Percentiles rank a stretch among this genome's conserved stretches.
These are phyloP conservation scores for Candida tammaniensis DNA, from an alignment of 805 yeast species.

Conservation along the genomic window DNA sequence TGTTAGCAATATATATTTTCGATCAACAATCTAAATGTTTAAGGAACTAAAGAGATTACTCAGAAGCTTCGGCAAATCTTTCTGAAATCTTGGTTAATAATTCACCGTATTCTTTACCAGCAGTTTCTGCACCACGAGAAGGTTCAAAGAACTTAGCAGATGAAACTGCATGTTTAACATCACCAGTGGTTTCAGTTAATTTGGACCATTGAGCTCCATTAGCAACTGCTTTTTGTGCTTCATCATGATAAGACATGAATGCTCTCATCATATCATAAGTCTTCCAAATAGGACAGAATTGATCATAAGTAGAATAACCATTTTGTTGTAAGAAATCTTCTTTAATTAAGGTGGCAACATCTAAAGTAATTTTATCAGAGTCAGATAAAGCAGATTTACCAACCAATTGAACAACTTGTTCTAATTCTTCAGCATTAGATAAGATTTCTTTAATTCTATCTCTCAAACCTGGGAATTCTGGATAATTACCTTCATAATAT, in stretches of 20 bases:
- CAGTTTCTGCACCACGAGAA: conserved; percentile 79
- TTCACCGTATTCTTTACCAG: conserved; percentile 72
- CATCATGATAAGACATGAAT: conserved; percentile 87
- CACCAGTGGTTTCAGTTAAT: conserved; percentile 83
- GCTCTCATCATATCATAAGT: conserved; percentile 97
- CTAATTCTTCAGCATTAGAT: conserved; percentile 96
- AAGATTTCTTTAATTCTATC: conserved; percentile 90
- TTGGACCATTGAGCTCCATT: conserved; percentile 95
- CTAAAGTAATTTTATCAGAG: conserved; percentile 93
- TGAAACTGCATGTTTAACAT: conserved; percentile 89
- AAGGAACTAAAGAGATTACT: conserved; percentile 43
- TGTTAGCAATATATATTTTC: background rate
- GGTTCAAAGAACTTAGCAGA: conserved; percentile 97
- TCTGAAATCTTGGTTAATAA: conserved; percentile 76
- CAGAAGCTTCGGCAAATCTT: conserved; percentile 93
- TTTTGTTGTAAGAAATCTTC: conserved; percentile 99
- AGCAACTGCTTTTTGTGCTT: conserved; percentile 95
- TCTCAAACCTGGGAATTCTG: conserved; percentile 89
- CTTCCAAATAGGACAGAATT: conserved; percentile 99
- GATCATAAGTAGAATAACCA: conserved; percentile 97
- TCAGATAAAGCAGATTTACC: conserved; percentile 98
- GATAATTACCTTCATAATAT: conserved; percentile 81
- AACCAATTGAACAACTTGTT: conserved; percentile 98
- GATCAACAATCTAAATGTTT: too few species aligned
- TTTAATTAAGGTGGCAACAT: conserved; percentile 85